phyloP scores from a whole-genome alignment of 805 yeast genomes.

The Pichia sporocuriosa region DNA sequence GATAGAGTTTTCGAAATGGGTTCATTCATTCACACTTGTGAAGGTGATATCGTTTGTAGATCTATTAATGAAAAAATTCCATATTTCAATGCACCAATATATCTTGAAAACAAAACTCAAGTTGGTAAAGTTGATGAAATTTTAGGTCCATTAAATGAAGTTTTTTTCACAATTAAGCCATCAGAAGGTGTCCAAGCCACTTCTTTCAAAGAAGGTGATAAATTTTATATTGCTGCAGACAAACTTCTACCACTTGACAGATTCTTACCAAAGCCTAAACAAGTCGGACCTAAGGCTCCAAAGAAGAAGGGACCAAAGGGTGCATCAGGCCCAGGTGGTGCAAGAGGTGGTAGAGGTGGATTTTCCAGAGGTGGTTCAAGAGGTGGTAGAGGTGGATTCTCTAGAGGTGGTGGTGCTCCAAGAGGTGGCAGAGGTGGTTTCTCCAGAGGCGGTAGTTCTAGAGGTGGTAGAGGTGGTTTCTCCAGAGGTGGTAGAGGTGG shows the following conservation, averaged over 20 bases:
- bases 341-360: slow-evolving; percentile 29
- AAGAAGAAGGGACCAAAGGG: slow-evolving; percentile 58
- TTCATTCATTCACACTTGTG: slow-evolving; percentile 82
- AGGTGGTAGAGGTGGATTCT: slow-evolving; percentile 37
- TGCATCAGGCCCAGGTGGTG: too few relatives aligned
- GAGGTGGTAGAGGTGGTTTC: slow-evolving; percentile 33
- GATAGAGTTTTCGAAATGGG: slow-evolving; percentile 95
- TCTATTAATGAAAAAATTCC: slow-evolving; percentile 93
- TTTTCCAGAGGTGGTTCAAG: slow-evolving; percentile 43
- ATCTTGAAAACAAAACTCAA: slow-evolving; percentile 90
- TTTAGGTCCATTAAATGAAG: slow-evolving; percentile 95
- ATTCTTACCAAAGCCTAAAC: slow-evolving; percentile 94
- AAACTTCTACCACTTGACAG: slow-evolving; percentile 93
- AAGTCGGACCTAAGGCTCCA: slow-evolving; percentile 73
- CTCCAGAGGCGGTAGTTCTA: slow-evolving; percentile 22
- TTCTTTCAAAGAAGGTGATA: slow-evolving; percentile 92
- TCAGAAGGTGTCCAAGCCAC: slow-evolving; percentile 92
- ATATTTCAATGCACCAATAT: slow-evolving; percentile 97
- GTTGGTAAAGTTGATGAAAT: slow-evolving; percentile 98
- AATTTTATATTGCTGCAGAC: slow-evolving; percentile 91
- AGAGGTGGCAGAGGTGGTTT: slow-evolving; percentile 18
- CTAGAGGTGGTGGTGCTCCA: slow-evolving; percentile 34
- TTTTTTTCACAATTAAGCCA: slow-evolving; percentile 94
- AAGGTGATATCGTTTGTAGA: slow-evolving; percentile 95
- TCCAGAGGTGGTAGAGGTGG: slow-evolving; percentile 41